Evolutionary conservation across 176 grass and related monocot genomes (phyloP).

Genomic region (Musa beccarii): DNA sequence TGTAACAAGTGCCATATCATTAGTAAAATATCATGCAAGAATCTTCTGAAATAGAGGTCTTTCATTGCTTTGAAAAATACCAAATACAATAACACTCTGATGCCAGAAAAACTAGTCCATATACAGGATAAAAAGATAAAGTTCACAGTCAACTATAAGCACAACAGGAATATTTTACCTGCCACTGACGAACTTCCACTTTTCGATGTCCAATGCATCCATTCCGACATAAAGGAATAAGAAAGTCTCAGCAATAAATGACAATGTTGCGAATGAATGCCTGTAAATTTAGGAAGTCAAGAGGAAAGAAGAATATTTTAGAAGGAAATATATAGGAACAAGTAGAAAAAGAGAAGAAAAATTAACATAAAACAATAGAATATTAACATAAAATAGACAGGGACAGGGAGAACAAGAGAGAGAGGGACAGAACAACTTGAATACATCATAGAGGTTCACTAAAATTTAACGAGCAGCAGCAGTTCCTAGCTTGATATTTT

Average conservation of each 20-base stretch:
- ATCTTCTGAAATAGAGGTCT: background rate
- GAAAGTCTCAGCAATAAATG: slow-evolving; percentile 93
- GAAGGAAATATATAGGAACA: background rate
- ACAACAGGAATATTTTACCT: slow-evolving; percentile 30
- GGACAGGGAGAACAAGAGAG: background rate
- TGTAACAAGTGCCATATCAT: background rate
- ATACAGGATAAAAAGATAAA: background rate
- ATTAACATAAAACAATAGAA: background rate
- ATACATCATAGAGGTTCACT: no score
- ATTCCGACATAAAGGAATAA: slow-evolving; percentile 98
- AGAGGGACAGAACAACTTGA: background rate
- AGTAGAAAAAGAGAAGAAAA: background rate
- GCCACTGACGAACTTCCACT: slow-evolving; percentile 82
- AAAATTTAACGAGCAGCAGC: background rate
- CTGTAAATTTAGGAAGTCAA: slow-evolving; percentile 25
- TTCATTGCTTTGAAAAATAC: background rate
- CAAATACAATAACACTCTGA: no score
- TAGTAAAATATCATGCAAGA: background rate
- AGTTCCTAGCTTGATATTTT: no score
- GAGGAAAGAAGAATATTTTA: background rate
- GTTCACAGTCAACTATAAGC: background rate
- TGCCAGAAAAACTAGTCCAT: no score
- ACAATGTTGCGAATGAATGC: slow-evolving; percentile 91
- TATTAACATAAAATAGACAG: background rate
- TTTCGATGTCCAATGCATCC: slow-evolving; percentile 96